A percentile compares a stretch with the other conserved stretches of the same genome.
These are phyloP conservation scores for Eucalyptus leucophloia DNA, from an alignment of 345 rosid species.

Conservation along the genomic window DNA sequence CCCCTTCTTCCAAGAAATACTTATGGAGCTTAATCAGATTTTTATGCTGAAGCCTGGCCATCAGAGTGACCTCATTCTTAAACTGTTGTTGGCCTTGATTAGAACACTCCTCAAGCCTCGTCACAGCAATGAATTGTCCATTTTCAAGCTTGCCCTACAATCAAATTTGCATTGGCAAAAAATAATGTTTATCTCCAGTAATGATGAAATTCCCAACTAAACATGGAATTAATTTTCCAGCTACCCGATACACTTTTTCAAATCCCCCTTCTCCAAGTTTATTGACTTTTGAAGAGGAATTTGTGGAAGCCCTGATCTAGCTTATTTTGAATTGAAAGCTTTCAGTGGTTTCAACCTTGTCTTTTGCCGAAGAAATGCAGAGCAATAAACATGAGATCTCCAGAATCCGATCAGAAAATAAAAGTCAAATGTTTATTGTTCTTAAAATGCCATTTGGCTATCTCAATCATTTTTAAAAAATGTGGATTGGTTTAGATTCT, in stretches of 20 bases:
- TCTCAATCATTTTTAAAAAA: too few relatives aligned
- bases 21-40: slow-evolving; percentile 8
- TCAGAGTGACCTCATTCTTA: slow-evolving; percentile 30
- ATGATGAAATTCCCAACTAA: not conserved
- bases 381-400: not conserved
- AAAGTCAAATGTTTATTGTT: too few relatives aligned
- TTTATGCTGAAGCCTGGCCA: slow-evolving; percentile 37
- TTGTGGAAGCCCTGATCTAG: too few relatives aligned
- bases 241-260: slow-evolving; percentile 39
- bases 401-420: too few relatives aligned
- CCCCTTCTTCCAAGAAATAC: too few relatives aligned
- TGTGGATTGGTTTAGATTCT: too few relatives aligned
- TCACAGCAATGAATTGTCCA: slow-evolving; percentile 32
- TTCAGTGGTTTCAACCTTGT: not conserved
- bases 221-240: not conserved
- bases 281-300: slow-evolving; percentile 22
- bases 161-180: not conserved
- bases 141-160: slow-evolving; percentile 24
- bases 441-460: too few relatives aligned
- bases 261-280: slow-evolving; percentile 4
- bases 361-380: too few relatives aligned
- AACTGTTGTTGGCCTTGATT: slow-evolving; percentile 44
- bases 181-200: not conserved
- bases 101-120: slow-evolving; percentile 29
- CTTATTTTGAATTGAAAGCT: not conserved